A percentile compares a stretch with the other conserved stretches of the same genome.
Conservation (phyloP, 1,284 basidiomycete genomes). For the Cystobasidium slooffiae region DNA sequence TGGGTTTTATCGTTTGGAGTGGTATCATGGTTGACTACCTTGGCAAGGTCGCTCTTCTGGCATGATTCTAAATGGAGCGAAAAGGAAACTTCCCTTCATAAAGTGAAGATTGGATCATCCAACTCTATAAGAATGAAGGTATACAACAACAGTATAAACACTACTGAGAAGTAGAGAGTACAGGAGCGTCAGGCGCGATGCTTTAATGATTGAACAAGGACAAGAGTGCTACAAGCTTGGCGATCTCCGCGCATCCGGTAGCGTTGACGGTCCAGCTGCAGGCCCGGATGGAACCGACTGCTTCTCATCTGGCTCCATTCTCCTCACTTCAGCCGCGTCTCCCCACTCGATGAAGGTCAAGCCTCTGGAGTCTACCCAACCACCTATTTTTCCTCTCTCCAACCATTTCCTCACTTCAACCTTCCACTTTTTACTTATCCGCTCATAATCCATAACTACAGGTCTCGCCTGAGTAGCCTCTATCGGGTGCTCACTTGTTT, state of each 20-base stretch:
- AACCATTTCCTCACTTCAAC: conserved; percentile 35
- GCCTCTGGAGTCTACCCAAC: conserved; percentile 38
- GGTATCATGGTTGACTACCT: conserved; percentile 80
- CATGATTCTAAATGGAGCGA: background rate
- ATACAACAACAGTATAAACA: too few relatives aligned
- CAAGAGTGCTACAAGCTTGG: too few relatives aligned
- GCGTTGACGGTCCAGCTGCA: background rate
- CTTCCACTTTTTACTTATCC: conserved; percentile 31
- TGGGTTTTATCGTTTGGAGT: conserved; percentile 86
- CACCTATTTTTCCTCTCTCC: conserved; percentile 27
- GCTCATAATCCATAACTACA: conserved; percentile 42
- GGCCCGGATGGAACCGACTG: background rate
- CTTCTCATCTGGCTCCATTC: conserved; percentile 9
- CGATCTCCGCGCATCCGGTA: too few relatives aligned
- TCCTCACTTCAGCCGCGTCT: conserved; percentile 1
- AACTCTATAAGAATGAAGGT: too few relatives aligned
- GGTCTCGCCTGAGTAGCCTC: conserved; percentile 20
- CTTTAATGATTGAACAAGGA: too few relatives aligned
- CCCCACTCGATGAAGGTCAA: conserved; percentile 18
- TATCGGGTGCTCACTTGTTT: conserved; percentile 24
- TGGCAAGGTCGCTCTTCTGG: conserved; percentile 4
- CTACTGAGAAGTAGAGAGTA: too few relatives aligned
- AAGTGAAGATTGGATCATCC: too few relatives aligned
- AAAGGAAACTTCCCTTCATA: background rate
- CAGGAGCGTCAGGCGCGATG: too few relatives aligned